Conservation (phyloP, 768 basidiomycete species). For the Erythrobasidium yunnanense region DNA sequence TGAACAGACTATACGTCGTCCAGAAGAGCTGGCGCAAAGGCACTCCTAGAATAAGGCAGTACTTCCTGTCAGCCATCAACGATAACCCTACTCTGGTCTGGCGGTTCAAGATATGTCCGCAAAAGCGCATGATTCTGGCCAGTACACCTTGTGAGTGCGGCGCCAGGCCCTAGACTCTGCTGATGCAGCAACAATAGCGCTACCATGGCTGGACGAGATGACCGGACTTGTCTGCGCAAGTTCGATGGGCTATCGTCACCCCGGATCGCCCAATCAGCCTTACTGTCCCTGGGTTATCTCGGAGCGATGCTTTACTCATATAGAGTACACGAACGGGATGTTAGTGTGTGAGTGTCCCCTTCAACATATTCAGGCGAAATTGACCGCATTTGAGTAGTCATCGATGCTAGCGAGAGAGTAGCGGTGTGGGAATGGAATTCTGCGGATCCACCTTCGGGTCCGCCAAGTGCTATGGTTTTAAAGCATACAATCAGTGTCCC, state of each 20-base stretch:
- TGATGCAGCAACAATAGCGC: background rate
- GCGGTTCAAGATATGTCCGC: conserved; percentile 15
- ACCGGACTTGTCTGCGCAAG: background rate
- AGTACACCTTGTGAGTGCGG: background rate
- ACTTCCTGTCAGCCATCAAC: background rate
- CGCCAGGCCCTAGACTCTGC: background rate
- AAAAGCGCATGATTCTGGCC: background rate
- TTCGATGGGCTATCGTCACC: background rate
- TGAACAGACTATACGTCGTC: background rate
- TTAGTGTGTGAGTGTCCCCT: conserved; percentile 3
- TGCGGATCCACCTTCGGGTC: background rate
- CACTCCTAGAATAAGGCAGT: background rate
- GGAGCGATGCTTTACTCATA: background rate
- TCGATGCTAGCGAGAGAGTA: background rate
- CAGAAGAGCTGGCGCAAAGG: background rate
- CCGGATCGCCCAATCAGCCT: background rate
- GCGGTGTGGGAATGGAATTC: background rate
- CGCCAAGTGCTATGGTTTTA: background rate
- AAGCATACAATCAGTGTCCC: background rate
- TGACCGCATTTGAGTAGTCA: background rate
- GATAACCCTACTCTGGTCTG: background rate
- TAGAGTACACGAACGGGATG: conserved; percentile 13
- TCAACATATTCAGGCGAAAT: background rate
- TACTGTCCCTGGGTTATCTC: background rate
- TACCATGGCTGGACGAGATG: background rate